These are phyloP conservation scores for Malassezia equina DNA, from an alignment of 1,284 basidiomycete species.

Conservation along the genomic window DNA sequence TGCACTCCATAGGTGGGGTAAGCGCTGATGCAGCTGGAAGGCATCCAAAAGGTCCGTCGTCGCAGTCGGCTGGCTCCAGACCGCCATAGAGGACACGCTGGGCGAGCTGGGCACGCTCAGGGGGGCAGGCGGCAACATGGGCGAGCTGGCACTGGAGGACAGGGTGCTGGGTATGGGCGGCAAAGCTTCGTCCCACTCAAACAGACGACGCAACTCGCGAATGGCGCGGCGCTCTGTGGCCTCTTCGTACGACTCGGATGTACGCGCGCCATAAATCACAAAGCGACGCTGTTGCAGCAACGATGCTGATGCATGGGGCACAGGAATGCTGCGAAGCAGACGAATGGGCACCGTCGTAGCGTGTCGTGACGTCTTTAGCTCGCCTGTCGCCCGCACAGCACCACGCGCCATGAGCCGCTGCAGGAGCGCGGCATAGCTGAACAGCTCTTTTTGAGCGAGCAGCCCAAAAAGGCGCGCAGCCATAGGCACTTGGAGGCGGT, in stretches of 20 bases:
- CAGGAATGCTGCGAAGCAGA: conserved; percentile 33
- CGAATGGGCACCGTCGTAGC: conserved; percentile 26
- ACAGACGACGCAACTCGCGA: conserved; percentile 22
- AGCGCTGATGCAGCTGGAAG: neutral
- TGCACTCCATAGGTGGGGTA: conserved; percentile 29
- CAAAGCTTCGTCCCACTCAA: neutral
- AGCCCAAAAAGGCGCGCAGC: conserved; percentile 54
- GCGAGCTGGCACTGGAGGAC: neutral
- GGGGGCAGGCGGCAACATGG: neutral
- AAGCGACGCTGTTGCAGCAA: conserved; percentile 31
- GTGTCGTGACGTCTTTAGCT: neutral
- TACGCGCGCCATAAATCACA: conserved; percentile 40
- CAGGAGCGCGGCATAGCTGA: conserved; percentile 73
- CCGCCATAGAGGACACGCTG: neutral
- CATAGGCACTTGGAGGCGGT: neutral
- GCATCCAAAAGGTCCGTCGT: neutral
- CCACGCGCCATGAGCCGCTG: conserved; percentile 74
- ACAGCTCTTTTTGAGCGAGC: conserved; percentile 63
- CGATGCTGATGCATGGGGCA: conserved; percentile 23
- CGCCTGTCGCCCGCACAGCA: conserved; percentile 6
- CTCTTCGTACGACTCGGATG: conserved; percentile 42
- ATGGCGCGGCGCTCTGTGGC: conserved; percentile 36
- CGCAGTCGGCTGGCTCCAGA: neutral
- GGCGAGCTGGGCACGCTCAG: neutral
- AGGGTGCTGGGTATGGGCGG: neutral